Evolutionary conservation across 805 yeast genomes (phyloP).

Genomic region (Scheffersomyces stipitis): DNA sequence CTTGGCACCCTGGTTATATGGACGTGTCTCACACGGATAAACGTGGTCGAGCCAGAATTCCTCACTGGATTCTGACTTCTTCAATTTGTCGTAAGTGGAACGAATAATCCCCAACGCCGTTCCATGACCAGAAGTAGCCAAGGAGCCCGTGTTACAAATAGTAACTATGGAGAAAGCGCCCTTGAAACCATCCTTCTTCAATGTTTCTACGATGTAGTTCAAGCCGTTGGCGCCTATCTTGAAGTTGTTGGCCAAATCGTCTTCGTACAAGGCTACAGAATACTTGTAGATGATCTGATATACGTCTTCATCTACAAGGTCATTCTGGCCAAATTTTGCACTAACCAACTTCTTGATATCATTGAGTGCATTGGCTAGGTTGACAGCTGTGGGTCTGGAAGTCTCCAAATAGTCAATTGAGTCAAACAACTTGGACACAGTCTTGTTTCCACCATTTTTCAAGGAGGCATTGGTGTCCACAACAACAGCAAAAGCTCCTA

Average conservation of each 20-base stretch:
- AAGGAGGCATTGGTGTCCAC: slow-evolving; percentile 55
- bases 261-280: slow-evolving; percentile 59
- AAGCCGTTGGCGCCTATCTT: slow-evolving; percentile 82
- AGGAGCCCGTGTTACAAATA: slow-evolving; percentile 93
- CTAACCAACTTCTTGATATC: slow-evolving; percentile 42
- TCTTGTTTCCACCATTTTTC: slow-evolving; percentile 14
- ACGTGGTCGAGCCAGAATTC: slow-evolving; percentile 62
- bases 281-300: slow-evolving; percentile 40
- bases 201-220: slow-evolving; percentile 52
- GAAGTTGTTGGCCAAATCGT: slow-evolving; percentile 76
- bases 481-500: slow-evolving; percentile 80
- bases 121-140: slow-evolving; percentile 97
- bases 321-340: slow-evolving; percentile 10
- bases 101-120: slow-evolving; percentile 93
- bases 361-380: slow-evolving; percentile 71
- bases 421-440: slow-evolving; percentile 34
- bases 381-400: slow-evolving; percentile 96
- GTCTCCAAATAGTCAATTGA: slow-evolving; percentile 66
- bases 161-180: slow-evolving; percentile 83
- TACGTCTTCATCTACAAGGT: slow-evolving; percentile 24
- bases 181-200: slow-evolving; percentile 47
- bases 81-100: slow-evolving; percentile 52
- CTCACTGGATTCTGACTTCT: slow-evolving; percentile 23
- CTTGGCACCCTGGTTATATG: slow-evolving; percentile 95
- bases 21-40: slow-evolving; percentile 91